Conservation (phyloP, 2,329 filamentous ascomycete species). For the Clarireedia paspali region DNA sequence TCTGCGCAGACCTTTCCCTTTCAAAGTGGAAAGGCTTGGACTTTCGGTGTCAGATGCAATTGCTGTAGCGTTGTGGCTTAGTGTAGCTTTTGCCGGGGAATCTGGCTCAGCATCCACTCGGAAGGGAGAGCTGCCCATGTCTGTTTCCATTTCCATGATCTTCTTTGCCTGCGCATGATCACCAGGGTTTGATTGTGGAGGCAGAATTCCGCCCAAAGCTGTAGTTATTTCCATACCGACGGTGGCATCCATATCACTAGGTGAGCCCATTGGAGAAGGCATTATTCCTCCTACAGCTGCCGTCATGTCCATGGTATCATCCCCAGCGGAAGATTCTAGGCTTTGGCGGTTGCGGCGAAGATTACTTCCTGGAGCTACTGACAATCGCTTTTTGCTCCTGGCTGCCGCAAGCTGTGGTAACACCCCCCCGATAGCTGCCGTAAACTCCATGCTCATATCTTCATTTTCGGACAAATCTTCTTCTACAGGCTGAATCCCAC, state of each 20-base stretch:
- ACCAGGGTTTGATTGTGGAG: slow-evolving; percentile 31
- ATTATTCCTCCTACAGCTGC: slow-evolving; percentile 41
- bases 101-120: slow-evolving; percentile 25
- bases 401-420: slow-evolving; percentile 32
- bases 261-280: slow-evolving; percentile 36
- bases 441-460: slow-evolving; percentile 76
- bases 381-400: slow-evolving; percentile 23
- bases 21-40: slow-evolving; percentile 47
- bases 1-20: slow-evolving; percentile 40
- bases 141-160: slow-evolving; percentile 52
- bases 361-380: slow-evolving; percentile 12
- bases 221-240: slow-evolving; percentile 58
- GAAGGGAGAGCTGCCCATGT: slow-evolving; percentile 40
- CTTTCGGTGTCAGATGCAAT: slow-evolving; percentile 43
- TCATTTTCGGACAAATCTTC: slow-evolving; percentile 40
- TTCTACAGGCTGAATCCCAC: slow-evolving; percentile 39
- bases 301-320: slow-evolving; percentile 34
- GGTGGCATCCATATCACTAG: slow-evolving; percentile 36
- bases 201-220: slow-evolving; percentile 47
- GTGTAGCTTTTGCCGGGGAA: slow-evolving; percentile 31
- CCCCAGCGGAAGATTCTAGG: slow-evolving; percentile 19
- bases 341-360: slow-evolving; percentile 31
- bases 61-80: slow-evolving; percentile 30
- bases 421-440: slow-evolving; percentile 54
- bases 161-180: slow-evolving; percentile 43